A percentile compares a stretch with the other conserved stretches of the same genome.
Evolutionary conservation across 225 moss, liverwort and hornwort genomes (phyloP).

Genomic region (Straminergon stramineum): DNA sequence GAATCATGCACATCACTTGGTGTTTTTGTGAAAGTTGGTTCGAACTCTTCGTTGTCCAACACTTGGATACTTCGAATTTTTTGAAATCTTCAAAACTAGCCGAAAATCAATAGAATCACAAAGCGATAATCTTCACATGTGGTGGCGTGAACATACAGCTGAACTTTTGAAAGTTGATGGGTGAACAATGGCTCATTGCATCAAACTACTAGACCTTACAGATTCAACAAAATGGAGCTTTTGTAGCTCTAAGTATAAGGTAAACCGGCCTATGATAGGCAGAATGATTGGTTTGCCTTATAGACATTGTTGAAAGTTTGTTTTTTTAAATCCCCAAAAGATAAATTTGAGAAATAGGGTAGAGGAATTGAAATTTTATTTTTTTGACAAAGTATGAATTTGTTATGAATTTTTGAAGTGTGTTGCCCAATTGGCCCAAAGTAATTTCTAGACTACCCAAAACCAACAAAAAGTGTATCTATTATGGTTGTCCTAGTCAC

Average conservation of each 20-base stretch:
- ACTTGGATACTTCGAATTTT: not conserved
- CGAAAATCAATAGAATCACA: not conserved
- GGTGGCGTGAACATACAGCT: not conserved
- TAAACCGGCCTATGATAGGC: not conserved
- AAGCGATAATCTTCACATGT: not conserved
- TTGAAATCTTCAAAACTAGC: not conserved
- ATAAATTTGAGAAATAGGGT: not conserved
- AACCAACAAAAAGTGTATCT: not conserved
- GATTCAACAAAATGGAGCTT: not conserved
- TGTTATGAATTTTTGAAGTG: too few species aligned
- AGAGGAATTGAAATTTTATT: too few species aligned
- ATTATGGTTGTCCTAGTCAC: not conserved
- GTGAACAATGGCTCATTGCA: not conserved
- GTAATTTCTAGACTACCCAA: not conserved
- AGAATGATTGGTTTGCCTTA: too few species aligned
- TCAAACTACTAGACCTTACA: not conserved
- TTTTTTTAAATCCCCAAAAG: too few species aligned
- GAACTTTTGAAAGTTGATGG: not conserved
- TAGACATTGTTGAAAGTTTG: not conserved
- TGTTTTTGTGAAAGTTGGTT: not conserved
- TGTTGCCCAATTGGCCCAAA: not conserved
- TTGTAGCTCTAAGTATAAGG: not conserved
- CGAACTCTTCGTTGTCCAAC: not conserved
- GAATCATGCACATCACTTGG: not conserved
- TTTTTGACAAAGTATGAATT: too few species aligned